phyloP scores from a whole-genome alignment of 139 green algal species.

The Tetraselmis striata region DNA sequence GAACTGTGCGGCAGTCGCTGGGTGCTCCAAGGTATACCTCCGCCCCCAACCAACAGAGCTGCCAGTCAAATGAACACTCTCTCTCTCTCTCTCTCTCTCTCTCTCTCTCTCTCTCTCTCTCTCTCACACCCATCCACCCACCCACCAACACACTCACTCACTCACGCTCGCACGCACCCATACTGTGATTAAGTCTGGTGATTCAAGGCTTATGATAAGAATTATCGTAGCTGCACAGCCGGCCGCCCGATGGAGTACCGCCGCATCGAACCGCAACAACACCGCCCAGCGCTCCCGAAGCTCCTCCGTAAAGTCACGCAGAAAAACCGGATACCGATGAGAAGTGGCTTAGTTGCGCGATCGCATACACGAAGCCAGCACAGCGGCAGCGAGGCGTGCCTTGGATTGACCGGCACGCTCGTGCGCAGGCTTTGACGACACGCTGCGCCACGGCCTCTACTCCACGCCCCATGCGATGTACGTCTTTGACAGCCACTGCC shows the following conservation, averaged over 20 bases:
- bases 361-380: background rate
- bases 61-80: too few species aligned
- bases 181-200: too few species aligned
- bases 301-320: background rate
- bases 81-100: too few species aligned
- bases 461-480: background rate
- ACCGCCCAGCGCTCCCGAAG: background rate
- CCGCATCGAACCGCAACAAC: background rate
- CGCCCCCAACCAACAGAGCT: background rate
- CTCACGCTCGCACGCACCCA: background rate
- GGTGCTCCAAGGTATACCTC: background rate
- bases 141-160: background rate
- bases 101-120: too few species aligned
- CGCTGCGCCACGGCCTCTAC: background rate
- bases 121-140: too few species aligned
- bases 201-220: too few species aligned
- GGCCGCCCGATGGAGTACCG: too few species aligned
- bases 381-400: background rate
- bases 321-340: background rate
- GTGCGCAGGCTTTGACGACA: background rate
- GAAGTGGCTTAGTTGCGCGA: background rate
- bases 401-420: background rate
- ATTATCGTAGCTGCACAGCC: too few species aligned
- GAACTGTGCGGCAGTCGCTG: background rate
- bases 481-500: background rate